Base-by-base conservation (phyloP, 345 rosid species). In the Syzygium jambos region DNA sequence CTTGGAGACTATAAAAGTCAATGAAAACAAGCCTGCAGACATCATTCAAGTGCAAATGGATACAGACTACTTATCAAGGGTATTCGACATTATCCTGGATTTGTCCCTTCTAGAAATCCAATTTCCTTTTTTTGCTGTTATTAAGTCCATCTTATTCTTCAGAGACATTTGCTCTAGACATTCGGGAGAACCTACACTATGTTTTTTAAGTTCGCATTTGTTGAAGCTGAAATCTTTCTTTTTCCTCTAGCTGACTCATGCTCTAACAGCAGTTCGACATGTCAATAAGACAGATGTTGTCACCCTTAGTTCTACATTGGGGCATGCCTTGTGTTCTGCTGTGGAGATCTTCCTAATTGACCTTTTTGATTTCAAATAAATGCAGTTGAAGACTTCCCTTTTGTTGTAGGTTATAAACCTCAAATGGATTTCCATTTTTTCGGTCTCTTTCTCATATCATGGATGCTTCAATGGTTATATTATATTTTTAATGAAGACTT, bases 21-120 rank as follows among this genome's bases (percentile, higher is more conserved):
- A 95, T 87, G 99, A 96, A 90, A 95, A 96, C 92, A 96, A 97
- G 88, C 96, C 99, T 6, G 98, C 98, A 10, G 98, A 97, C 88
- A 97, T 96, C 54, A 96, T 95, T 84, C 98, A 95, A 89, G 98
- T 98, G 78, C 98, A 95, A 85, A 95, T 94, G 96, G 98, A 98
- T 90, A 93, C 95, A 23, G 97, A 97, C 88, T 94, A 96, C 89
- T 89, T 94, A 63, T 98, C 98, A 52, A 92, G 98, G 93, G 97
- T 92, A 93, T 85, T 51, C n/a, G 0, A 11, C 46, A 14, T 84
- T 59, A 54, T 52, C 0, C n/a, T 56, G 0, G 38, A 52, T 54
- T 78, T 7, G 63, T 73, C 25, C 29, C 30, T 29, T 77, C 22
- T 34, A 46, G 22, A 14, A 11, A 46, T 38, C 46, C 11, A 38